phyloP scores from a whole-genome alignment of 2,329 filamentous ascomycete species.

The Grosmannia penicillata region DNA sequence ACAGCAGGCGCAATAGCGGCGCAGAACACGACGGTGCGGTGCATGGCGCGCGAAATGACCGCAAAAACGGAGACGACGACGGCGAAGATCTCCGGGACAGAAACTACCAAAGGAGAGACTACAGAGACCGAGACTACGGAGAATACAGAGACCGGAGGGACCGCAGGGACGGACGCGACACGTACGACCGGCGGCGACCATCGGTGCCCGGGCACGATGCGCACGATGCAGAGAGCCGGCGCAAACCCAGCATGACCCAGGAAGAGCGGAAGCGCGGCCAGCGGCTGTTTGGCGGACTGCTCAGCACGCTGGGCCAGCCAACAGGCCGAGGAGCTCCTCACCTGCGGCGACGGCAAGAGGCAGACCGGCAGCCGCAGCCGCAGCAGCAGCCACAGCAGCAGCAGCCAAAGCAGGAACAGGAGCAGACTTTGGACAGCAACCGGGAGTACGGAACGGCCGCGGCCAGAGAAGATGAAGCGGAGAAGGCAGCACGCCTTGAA shows the following conservation, averaged over 20 bases:
- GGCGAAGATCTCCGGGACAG: no score
- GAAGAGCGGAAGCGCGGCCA: slow-evolving; percentile 78
- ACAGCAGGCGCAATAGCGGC: no score
- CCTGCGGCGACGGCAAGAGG: slow-evolving; percentile 61
- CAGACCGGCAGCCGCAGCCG: slow-evolving; percentile 68
- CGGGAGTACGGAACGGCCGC: no score
- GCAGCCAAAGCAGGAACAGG: slow-evolving; percentile 54
- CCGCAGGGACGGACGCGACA: neutral
- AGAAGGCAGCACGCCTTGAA: slow-evolving; percentile 51
- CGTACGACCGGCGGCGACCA: neutral
- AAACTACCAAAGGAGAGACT: no score
- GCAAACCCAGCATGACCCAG: slow-evolving; percentile 25
- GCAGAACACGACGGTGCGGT: no score
- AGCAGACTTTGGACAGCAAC: no score
- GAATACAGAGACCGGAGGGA: neutral
- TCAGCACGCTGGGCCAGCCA: slow-evolving; percentile 65
- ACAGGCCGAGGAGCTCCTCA: slow-evolving; percentile 27
- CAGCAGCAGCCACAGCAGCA: slow-evolving; percentile 46
- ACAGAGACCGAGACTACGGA: neutral
- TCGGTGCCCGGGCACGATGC: neutral
- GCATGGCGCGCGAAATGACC: no score
- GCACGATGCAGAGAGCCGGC: neutral
- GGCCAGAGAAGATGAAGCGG: neutral
- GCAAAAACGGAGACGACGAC: no score
- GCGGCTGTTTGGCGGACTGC: slow-evolving; percentile 69